Conservation (phyloP, 169 alveolate species). For the Cryptosporidium muris region DNA sequence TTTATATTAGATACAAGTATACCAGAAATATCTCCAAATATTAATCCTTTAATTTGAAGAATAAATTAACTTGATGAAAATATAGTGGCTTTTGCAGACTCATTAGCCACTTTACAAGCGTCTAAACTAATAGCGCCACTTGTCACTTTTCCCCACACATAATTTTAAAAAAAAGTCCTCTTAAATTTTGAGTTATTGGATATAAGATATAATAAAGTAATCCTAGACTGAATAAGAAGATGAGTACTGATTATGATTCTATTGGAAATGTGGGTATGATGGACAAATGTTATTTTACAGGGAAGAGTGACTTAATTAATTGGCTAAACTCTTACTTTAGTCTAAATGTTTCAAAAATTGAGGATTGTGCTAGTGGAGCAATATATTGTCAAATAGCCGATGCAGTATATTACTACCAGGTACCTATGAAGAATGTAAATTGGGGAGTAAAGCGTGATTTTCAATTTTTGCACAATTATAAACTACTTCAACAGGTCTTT, state of each 20-base stretch:
- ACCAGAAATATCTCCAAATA: background rate
- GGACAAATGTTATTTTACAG: constrained; percentile 89
- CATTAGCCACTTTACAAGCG: background rate
- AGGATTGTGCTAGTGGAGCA: constrained; percentile 96
- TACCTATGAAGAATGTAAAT: constrained; percentile 88
- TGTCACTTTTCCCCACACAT: constrained; percentile 71
- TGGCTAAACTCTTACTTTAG: constrained; percentile 88
- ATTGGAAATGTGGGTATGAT: constrained; percentile 80
- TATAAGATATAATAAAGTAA: background rate
- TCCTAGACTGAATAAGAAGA: background rate
- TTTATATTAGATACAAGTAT: constrained; percentile 8
- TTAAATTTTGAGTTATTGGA: background rate
- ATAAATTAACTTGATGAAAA: constrained; percentile 34
- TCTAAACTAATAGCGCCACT: background rate
- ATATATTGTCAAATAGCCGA: constrained; percentile 93
- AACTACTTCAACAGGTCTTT: constrained; percentile 92
- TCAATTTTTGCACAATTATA: constrained; percentile 93
- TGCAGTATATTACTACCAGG: constrained; percentile 85
- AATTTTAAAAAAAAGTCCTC: background rate
- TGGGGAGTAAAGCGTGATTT: constrained; percentile 95
- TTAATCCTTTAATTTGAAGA: background rate
- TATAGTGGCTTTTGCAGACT: background rate
- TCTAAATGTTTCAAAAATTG: constrained; percentile 89
- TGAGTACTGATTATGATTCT: constrained; percentile 53
- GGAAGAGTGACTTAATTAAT: constrained; percentile 88